Conservation (phyloP, 495 filamentous ascomycete species). For the Clavariopsis aquatica region DNA sequence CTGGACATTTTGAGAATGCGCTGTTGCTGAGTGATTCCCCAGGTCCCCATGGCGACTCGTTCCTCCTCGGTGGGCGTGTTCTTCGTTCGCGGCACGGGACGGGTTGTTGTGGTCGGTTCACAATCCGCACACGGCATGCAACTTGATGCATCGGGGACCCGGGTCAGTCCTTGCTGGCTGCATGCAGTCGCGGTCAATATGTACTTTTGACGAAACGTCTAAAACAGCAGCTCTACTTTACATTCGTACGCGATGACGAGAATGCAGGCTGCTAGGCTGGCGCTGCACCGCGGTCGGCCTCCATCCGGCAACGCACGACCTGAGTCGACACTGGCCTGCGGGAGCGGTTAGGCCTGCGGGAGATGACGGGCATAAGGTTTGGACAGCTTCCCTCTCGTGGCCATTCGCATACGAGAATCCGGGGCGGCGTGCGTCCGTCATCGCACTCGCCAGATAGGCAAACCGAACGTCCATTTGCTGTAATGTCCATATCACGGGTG, state of each 20-base stretch:
- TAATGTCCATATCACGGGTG: neutral
- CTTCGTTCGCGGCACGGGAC: constrained; percentile 23
- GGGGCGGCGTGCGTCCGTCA: constrained; percentile 19
- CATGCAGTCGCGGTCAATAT: constrained; percentile 15
- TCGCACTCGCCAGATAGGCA: neutral
- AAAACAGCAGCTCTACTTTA: neutral
- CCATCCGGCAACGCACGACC: constrained; percentile 10
- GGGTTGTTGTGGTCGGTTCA: neutral
- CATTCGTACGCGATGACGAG: constrained; percentile 1
- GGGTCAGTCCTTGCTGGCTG: constrained; percentile 14
- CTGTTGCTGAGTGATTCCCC: constrained; percentile 13
- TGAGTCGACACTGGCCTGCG: constrained; percentile 19
- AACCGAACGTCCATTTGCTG: neutral
- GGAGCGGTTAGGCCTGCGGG: too few species aligned
- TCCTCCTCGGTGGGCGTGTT: neutral
- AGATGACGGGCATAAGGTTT: constrained; percentile 39
- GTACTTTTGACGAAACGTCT: neutral
- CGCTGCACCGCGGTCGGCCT: constrained; percentile 52
- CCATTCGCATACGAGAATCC: constrained; percentile 8
- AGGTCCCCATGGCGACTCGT: constrained; percentile 13
- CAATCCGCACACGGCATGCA: constrained; percentile 10
- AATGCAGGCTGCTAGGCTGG: neutral
- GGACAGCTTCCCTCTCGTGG: constrained; percentile 7
- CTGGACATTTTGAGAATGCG: neutral
- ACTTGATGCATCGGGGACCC: constrained; percentile 4